Evolutionary conservation across 352 stramenopile species (phyloP).

Genomic region (Phytopythium chamaehyphon): DNA sequence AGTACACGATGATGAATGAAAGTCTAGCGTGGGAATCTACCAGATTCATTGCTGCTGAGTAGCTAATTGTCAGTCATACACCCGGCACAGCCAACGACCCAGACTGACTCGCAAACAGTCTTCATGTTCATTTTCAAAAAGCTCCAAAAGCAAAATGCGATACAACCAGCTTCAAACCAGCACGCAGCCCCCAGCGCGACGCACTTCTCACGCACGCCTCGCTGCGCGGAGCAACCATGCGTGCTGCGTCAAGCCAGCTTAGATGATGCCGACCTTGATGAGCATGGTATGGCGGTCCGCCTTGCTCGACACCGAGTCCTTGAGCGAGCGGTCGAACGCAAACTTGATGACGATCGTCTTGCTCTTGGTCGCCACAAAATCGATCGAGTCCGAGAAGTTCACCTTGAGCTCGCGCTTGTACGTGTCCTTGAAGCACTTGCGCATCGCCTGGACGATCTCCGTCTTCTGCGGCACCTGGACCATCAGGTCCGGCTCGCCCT

Average conservation of each 20-base stretch:
- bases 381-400: constrained; percentile 60
- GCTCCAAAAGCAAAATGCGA: too few relatives aligned
- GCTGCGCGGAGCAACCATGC: too few relatives aligned
- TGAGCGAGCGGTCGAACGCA: constrained; percentile 53
- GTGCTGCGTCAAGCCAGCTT: constrained; percentile 10
- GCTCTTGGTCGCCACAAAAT: constrained; percentile 69
- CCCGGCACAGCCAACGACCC: too few relatives aligned
- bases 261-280: constrained; percentile 69
- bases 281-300: constrained; percentile 70
- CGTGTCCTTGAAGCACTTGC: constrained; percentile 54
- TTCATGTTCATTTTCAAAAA: too few relatives aligned
- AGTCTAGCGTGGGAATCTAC: too few relatives aligned
- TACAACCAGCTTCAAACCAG: too few relatives aligned
- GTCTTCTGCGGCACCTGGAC: constrained; percentile 74
- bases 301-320: constrained; percentile 59
- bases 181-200: too few relatives aligned
- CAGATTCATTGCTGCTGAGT: too few relatives aligned
- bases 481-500: constrained; percentile 72
- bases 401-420: constrained; percentile 57
- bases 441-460: constrained; percentile 71
- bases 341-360: constrained; percentile 71
- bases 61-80: too few relatives aligned
- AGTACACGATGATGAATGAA: too few relatives aligned
- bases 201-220: too few relatives aligned
- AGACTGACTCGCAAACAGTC: too few relatives aligned